phyloP scores from a whole-genome alignment of 2,329 filamentous ascomycete genomes.

The Alternaria atra region DNA sequence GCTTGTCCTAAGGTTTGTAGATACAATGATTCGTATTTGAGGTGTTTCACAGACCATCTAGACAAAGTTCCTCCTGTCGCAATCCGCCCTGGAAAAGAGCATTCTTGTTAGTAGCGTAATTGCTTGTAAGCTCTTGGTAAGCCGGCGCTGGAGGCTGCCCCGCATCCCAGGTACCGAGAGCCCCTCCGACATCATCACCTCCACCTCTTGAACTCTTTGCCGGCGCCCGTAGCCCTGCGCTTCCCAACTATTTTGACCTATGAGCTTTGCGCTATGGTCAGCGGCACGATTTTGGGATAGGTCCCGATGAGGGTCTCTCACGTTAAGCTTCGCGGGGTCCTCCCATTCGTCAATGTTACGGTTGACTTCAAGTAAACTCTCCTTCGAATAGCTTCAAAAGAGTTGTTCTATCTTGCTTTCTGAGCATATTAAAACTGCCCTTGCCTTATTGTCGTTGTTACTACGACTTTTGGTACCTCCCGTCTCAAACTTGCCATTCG shows the following conservation, averaged over 20 bases:
- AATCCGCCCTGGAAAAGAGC: background rate
- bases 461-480: background rate
- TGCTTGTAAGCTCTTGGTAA: conserved; percentile 25
- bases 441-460: background rate
- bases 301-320: background rate
- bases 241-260: conserved; percentile 9
- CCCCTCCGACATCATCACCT: conserved; percentile 20
- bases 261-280: conserved; percentile 14
- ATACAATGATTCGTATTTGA: background rate
- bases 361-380: conserved; percentile 2
- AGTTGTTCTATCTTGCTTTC: background rate
- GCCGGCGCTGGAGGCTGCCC: conserved; percentile 16
- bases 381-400: background rate
- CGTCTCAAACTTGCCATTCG: background rate
- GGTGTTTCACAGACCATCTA: background rate
- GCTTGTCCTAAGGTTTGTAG: background rate
- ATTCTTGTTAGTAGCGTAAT: background rate
- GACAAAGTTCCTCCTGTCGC: background rate
- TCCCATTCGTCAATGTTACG: conserved; percentile 7
- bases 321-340: conserved; percentile 11
- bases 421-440: background rate
- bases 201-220: conserved; percentile 19
- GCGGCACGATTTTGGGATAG: conserved; percentile 1
- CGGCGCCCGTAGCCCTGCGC: conserved; percentile 4
- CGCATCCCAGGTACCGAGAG: conserved; percentile 27